phyloP scores from a whole-genome alignment of 169 alveolate genomes.

The Eimeria praecox region DNA sequence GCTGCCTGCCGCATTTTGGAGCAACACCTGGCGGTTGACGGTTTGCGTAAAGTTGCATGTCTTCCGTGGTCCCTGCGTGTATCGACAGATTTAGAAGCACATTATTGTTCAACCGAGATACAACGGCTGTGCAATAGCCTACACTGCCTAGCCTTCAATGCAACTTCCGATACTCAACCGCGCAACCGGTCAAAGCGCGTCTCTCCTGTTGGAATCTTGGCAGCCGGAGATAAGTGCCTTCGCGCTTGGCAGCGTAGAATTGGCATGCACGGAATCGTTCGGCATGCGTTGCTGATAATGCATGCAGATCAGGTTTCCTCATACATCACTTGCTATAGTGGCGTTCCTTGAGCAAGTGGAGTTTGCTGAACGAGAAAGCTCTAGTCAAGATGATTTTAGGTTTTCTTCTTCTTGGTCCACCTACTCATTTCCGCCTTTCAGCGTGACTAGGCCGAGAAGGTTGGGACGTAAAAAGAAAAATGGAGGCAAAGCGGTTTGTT shows the following conservation, averaged over 20 bases:
- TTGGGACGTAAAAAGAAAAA: background rate
- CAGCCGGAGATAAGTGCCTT: background rate
- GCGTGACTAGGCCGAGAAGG: background rate
- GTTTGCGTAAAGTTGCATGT: background rate
- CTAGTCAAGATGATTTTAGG: background rate
- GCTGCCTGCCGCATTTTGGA: background rate
- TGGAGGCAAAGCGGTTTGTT: background rate
- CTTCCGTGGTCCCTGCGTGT: background rate
- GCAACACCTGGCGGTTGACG: background rate
- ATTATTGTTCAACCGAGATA: background rate
- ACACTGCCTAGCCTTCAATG: background rate
- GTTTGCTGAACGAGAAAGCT: background rate
- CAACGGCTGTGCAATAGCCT: background rate
- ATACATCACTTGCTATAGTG: background rate
- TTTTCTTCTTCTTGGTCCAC: background rate
- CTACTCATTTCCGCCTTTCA: background rate
- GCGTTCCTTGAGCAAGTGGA: background rate
- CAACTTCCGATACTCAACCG: background rate
- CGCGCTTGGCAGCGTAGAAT: background rate
- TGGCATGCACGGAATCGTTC: background rate
- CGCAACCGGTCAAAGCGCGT: background rate
- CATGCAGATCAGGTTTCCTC: background rate
- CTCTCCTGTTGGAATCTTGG: background rate
- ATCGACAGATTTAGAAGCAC: background rate
- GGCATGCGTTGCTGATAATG: background rate